Evolutionary conservation across 805 yeast genomes (phyloP), one percentile per base, ranked within the genome.

Genomic region (Ogataea methylovora): DNA sequence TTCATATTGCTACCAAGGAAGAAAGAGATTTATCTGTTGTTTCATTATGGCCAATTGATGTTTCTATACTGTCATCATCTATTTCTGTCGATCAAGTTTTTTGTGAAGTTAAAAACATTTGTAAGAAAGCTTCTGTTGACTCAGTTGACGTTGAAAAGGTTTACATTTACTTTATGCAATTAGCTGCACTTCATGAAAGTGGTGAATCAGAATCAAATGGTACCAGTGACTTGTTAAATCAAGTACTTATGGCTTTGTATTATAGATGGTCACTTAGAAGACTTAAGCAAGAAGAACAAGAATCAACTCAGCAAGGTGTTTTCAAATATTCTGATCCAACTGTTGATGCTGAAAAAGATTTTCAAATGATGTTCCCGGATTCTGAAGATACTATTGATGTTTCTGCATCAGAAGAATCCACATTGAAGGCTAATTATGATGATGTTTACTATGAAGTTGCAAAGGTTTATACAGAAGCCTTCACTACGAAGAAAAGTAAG

Each of bases 331-430:
- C 68, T 19, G 86, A 79, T 41, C 72, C 75, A 2, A 72, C 73
- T 2, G 69, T 67, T 13, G 86, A 83, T 37, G 71, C 73, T 3
- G 96, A 86, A 42, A 76, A 70, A n/a, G 97, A 88, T 35, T 86
- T 88, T 60, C 71, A 62, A 46, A 51, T 50, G n/a, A 53, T 88
- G 60, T 90, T 90, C 69, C 97, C 97, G 0, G 95, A 86, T 51
- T 85, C 75, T 42, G 94, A 84, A 32, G 84, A 81, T 8, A 70
- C 75, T 4, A 51, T 76, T 33, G 71, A 69, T 19, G 40, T 53
- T 12, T 53, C 53, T 2, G 23, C 37, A 5, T 49, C 54, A 15
- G 60, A 42, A 5, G 43, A 25, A 2, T 25, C 35, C 19, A 40
- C 34, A 28, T 43, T 27, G 4, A 43, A 36, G 2, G 35, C 28